Evolutionary conservation across 2,329 filamentous ascomycete species (phyloP).

Genomic region (Apiospora pterosperma): DNA sequence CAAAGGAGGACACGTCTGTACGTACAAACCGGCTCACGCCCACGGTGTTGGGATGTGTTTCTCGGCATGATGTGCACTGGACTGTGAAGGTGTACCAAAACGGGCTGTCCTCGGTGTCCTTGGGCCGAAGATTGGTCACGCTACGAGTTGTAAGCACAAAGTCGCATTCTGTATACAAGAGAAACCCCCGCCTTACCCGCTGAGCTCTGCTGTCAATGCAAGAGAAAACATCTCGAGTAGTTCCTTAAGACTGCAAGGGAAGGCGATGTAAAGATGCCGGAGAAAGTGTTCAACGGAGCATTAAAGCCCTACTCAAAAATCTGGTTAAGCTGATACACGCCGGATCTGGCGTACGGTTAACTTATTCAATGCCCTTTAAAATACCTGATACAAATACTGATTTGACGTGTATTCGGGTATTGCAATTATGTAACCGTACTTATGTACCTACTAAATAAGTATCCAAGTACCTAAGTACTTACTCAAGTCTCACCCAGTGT

Average conservation of each 20-base stretch:
- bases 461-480: too few relatives aligned
- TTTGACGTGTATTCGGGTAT: too few relatives aligned
- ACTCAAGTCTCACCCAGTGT: too few relatives aligned
- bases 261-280: not conserved
- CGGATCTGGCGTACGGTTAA: too few relatives aligned
- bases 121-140: conserved; percentile 83
- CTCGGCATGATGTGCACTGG: conserved; percentile 95
- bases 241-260: not conserved
- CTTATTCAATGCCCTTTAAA: too few relatives aligned
- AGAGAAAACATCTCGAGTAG: conserved; percentile 59
- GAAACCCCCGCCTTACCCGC: conserved; percentile 49
- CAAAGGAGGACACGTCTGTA: not conserved
- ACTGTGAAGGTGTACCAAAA: conserved; percentile 99
- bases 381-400: too few relatives aligned
- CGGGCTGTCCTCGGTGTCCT: conserved; percentile 74
- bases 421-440: too few relatives aligned
- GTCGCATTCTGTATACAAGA: not conserved
- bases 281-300: not conserved
- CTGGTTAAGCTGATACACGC: too few relatives aligned
- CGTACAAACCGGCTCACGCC: conserved; percentile 85
- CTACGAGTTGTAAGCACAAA: conserved; percentile 42
- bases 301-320: too few relatives aligned
- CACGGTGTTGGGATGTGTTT: conserved; percentile 83
- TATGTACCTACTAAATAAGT: too few relatives aligned
- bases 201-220: conserved; percentile 63